Percentiles rank a stretch among this genome's conserved stretches.
Conservation (phyloP, 1,139 yeast genomes). For the Yamadazyma triangularis region DNA sequence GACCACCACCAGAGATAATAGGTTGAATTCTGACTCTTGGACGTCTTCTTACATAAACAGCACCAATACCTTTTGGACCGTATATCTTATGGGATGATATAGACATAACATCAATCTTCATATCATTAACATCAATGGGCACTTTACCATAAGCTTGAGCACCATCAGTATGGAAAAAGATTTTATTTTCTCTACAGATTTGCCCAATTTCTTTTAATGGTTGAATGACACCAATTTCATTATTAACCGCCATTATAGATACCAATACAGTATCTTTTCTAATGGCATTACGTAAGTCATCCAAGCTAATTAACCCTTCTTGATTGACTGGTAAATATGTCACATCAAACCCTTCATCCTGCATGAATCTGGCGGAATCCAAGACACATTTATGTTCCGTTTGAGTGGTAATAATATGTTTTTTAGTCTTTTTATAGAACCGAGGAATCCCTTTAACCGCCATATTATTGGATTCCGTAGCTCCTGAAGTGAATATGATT, state of each 20-base stretch:
- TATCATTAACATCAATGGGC: conserved; percentile 85
- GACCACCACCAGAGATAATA: conserved; percentile 96
- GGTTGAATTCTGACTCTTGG: conserved; percentile 98
- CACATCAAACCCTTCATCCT: conserved; percentile 95
- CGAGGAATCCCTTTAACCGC: conserved; percentile 93
- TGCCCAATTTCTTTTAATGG: conserved; percentile 92
- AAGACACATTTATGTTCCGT: conserved; percentile 98
- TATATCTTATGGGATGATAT: conserved; percentile 94
- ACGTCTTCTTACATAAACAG: conserved; percentile 91
- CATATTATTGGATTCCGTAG: conserved; percentile 96
- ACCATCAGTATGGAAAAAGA: conserved; percentile 97
- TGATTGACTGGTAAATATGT: conserved; percentile 82
- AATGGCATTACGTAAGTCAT: conserved; percentile 74
- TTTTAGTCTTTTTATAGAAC: conserved; percentile 83
- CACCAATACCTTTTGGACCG: conserved; percentile 99
- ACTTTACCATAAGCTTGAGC: conserved; percentile 98
- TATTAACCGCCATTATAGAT: conserved; percentile 96
- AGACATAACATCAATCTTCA: conserved; percentile 90
- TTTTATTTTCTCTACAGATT: conserved; percentile 79
- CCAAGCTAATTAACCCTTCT: conserved; percentile 77
- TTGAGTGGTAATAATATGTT: conserved; percentile 91
- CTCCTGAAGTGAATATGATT: conserved; percentile 95
- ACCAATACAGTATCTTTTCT: conserved; percentile 90
- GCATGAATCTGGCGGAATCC: conserved; percentile 91
- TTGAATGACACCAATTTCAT: conserved; percentile 97